phyloP scores from a whole-genome alignment of 148 eudicot genomes.

The Talinum fruticosum region DNA sequence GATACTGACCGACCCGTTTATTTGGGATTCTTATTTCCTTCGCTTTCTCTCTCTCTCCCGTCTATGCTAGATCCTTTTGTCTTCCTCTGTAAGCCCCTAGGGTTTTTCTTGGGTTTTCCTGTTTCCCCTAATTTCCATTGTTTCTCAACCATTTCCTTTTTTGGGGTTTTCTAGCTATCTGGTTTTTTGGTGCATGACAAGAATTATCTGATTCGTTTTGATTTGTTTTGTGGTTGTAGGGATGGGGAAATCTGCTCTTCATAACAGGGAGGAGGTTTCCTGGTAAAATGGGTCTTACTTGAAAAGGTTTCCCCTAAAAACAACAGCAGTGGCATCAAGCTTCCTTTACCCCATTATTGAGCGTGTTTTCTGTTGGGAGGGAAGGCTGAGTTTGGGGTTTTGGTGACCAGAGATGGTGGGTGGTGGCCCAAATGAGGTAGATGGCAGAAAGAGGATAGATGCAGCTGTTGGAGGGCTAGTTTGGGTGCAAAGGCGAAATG shows the following conservation, averaged over 20 bases:
- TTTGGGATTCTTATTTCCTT: constrained; percentile 5
- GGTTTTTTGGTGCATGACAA: constrained; percentile 22
- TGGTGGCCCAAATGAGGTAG: constrained; percentile 22
- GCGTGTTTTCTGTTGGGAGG: constrained; percentile 19
- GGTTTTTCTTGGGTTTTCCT: constrained; percentile 10
- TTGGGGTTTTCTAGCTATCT: neutral
- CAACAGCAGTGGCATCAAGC: neutral
- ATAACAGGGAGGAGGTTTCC: neutral
- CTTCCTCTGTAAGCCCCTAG: constrained; percentile 6
- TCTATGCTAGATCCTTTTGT: constrained; percentile 8
- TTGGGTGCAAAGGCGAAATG: constrained; percentile 77
- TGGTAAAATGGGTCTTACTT: constrained; percentile 1
- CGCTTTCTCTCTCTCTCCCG: neutral
- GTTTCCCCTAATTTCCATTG: neutral
- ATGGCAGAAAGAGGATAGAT: constrained; percentile 38
- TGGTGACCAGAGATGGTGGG: constrained; percentile 38
- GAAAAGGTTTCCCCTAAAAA: neutral
- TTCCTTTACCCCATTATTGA: neutral
- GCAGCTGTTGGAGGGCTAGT: constrained; percentile 59
- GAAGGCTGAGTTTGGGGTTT: constrained; percentile 22
- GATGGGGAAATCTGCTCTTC: neutral
- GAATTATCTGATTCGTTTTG: neutral
- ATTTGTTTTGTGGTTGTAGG: neutral
- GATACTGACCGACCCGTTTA: neutral
- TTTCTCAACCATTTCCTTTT: neutral